Evolutionary conservation across 2,329 filamentous ascomycete species (phyloP).

Genomic region (Alternaria angustiovoidea): DNA sequence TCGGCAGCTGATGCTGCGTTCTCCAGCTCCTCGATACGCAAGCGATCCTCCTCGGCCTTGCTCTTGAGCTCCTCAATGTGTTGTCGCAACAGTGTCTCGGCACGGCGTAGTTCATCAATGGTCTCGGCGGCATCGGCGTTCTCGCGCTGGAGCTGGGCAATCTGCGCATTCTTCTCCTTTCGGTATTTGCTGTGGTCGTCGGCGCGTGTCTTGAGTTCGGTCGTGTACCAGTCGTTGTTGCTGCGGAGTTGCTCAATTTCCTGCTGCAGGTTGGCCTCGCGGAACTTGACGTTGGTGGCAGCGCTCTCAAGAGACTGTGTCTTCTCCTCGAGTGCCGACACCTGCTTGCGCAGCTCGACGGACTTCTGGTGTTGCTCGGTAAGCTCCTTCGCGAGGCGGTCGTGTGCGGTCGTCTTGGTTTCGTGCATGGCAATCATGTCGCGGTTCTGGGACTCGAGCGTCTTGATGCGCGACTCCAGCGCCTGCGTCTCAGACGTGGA

Average conservation of each 20-base stretch:
- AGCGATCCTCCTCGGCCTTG: conserved; percentile 84
- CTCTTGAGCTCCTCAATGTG: conserved; percentile 83
- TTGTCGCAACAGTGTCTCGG: conserved; percentile 80
- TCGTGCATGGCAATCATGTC: conserved; percentile 90
- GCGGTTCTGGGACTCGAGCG: conserved; percentile 89
- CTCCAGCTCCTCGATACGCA: conserved; percentile 83
- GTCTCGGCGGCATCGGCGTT: conserved; percentile 84
- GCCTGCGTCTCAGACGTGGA: conserved; percentile 78
- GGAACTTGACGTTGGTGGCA: conserved; percentile 83
- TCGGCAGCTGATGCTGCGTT: conserved; percentile 83
- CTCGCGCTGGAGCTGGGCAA: conserved; percentile 85
- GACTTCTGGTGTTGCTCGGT: conserved; percentile 89
- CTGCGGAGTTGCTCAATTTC: conserved; percentile 88
- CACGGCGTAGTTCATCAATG: conserved; percentile 78
- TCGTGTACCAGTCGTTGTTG: conserved; percentile 93
- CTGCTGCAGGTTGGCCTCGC: conserved; percentile 87
- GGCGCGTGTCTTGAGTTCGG: conserved; percentile 88
- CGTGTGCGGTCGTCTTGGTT: conserved; percentile 85
- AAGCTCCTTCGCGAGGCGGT: conserved; percentile 84
- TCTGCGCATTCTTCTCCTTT: conserved; percentile 91
- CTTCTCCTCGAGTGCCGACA: conserved; percentile 81
- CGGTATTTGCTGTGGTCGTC: conserved; percentile 87
- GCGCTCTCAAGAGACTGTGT: conserved; percentile 83
- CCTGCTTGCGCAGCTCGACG: conserved; percentile 81
- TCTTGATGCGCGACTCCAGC: conserved; percentile 81